Evolutionary conservation across 2,329 filamentous ascomycete species (phyloP).

Genomic region (Phialemoniopsis sp.): DNA sequence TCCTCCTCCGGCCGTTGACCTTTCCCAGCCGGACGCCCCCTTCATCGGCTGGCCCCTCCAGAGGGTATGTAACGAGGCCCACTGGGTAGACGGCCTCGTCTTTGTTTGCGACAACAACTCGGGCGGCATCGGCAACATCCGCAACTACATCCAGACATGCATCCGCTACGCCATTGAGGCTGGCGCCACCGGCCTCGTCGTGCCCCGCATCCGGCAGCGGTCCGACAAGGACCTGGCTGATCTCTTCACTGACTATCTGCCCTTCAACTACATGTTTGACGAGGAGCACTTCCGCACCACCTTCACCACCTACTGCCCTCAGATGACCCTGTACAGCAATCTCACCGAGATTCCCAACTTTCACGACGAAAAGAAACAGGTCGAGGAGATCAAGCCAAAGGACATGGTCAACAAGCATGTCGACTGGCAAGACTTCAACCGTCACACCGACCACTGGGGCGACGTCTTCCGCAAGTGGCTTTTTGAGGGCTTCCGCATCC

Average conservation of each 20-base stretch:
- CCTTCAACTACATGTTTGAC: constrained; percentile 43
- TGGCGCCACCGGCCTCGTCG: constrained; percentile 37
- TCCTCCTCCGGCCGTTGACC: constrained; percentile 18
- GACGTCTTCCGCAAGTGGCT: too few species aligned
- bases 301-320: constrained; percentile 31
- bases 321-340: constrained; percentile 34
- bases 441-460: constrained; percentile 25
- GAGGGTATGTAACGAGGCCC: constrained; percentile 34
- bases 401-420: too few species aligned
- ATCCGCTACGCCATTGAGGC: constrained; percentile 43
- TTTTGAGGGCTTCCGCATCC: too few species aligned
- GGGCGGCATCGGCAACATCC: constrained; percentile 45
- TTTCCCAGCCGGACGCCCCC: constrained; percentile 31
- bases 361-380: constrained; percentile 15
- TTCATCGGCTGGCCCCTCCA: constrained; percentile 41
- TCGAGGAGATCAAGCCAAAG: constrained; percentile 35
- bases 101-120: constrained; percentile 47
- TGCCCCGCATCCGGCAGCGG: constrained; percentile 40
- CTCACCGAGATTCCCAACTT: constrained; percentile 30
- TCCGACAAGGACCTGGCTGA: constrained; percentile 33
- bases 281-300: constrained; percentile 35
- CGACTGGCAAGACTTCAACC: constrained; percentile 32
- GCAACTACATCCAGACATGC: constrained; percentile 46
- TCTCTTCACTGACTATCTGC: constrained; percentile 31
- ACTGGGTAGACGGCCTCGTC: constrained; percentile 34